Base-by-base conservation (phyloP, 306 rosid species). In the Datisca glomerata region DNA sequence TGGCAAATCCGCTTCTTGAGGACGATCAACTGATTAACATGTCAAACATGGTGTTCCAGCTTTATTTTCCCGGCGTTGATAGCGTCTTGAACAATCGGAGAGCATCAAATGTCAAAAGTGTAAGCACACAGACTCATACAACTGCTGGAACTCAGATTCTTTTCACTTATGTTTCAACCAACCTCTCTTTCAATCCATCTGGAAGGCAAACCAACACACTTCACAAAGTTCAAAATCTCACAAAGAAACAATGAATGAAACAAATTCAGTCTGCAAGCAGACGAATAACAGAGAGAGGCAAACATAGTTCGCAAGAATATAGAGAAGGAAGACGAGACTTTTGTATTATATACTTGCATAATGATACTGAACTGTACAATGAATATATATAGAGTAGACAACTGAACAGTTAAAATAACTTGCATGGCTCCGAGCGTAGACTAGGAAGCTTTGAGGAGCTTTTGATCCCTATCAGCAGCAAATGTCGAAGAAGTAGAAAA, bases 191-290 rank as follows among this genome's bases (percentile, higher is more conserved):
- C 55, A 70, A 35, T 38, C 53, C 63, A 14, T 67, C 79, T 8
- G 91, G 79, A 64, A 83, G 81, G 36, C 41, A 50, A 24, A 85
- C 74, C 55, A 78, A 49, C 8, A 75, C 74, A 61, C 94, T 82
- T 61, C 65, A 52, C 40, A 44, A 3, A 53, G 12, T 49, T 43
- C 12, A 42, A 22, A 52, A 66, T 63, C 12, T 18, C 33, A 49
- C 53, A 69, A 29, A 22, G 12, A 22, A 4, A 31, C 49, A 4
- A 25, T 13, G 5, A 59, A 40, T 41, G n/a, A n/a, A n/a, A n/a
- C n/a, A n/a, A n/a, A n/a, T n/a, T n/a, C n/a, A n/a, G n/a, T n/a
- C n/a, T n/a, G n/a, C n/a, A n/a, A n/a, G n/a, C n/a, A n/a, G n/a
- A n/a, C n/a, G n/a, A n/a, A n/a, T n/a, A n/a, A n/a, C n/a, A n/a